Evolutionary conservation across 2,329 filamentous ascomycete species (phyloP).

Genomic region (Aspergillus ochraceus): DNA sequence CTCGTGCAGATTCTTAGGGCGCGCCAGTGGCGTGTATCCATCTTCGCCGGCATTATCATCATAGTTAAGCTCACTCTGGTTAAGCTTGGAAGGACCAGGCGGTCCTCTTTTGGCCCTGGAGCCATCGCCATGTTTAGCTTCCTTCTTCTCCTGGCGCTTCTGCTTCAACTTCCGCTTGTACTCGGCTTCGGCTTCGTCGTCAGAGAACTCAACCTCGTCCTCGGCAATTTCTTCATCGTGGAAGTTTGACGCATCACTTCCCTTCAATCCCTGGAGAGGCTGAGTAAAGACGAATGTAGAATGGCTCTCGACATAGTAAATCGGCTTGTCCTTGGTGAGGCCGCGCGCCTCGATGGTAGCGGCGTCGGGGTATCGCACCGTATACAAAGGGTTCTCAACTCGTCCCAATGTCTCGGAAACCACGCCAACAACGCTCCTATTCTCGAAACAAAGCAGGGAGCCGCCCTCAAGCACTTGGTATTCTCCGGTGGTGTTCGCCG

Average conservation of each 20-base stretch:
- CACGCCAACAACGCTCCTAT: slow-evolving; percentile 74
- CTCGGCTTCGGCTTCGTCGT: slow-evolving; percentile 90
- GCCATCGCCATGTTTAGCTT: slow-evolving; percentile 45
- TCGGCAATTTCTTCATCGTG: slow-evolving; percentile 87
- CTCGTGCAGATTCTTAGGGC: slow-evolving; percentile 64
- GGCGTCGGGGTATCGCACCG: slow-evolving; percentile 69
- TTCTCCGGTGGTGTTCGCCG: slow-evolving; percentile 75
- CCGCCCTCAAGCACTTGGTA: slow-evolving; percentile 82
- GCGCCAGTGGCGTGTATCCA: slow-evolving; percentile 67
- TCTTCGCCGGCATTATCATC: slow-evolving; percentile 60
- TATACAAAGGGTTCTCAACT: slow-evolving; percentile 83
- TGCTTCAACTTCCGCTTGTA: slow-evolving; percentile 70
- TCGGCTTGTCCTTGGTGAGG: slow-evolving; percentile 65
- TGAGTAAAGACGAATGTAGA: slow-evolving; percentile 86
- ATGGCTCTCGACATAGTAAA: slow-evolving; percentile 79
- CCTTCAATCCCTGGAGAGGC: slow-evolving; percentile 74
- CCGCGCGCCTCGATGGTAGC: slow-evolving; percentile 68
- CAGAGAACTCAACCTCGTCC: slow-evolving; percentile 92
- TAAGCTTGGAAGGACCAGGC: slow-evolving; percentile 40
- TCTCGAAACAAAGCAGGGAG: slow-evolving; percentile 76
- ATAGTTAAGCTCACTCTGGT: slow-evolving; percentile 58
- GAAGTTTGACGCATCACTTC: slow-evolving; percentile 90
- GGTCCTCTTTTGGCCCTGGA: slow-evolving; percentile 37
- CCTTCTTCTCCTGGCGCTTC: slow-evolving; percentile 59
- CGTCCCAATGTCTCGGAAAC: slow-evolving; percentile 84